Conservation (phyloP, 306 rosid genomes). For the Psophocarpus tetragonolobus region DNA sequence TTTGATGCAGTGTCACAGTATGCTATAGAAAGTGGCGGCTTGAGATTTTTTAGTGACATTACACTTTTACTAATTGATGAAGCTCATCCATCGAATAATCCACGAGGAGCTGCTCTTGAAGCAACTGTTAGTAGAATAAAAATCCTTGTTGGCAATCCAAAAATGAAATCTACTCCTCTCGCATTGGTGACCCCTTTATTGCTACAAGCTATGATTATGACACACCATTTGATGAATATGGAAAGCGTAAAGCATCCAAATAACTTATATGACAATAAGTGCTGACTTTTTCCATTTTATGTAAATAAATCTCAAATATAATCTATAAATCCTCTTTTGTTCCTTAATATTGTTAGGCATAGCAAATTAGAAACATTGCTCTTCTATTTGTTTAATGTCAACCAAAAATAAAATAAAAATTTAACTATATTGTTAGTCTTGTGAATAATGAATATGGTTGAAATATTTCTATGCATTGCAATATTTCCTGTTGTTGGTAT, state of each 20-base stretch:
- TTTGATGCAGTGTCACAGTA: slow-evolving; percentile 91
- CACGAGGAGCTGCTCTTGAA: slow-evolving; percentile 96
- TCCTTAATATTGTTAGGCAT: too few relatives aligned
- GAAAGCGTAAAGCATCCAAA: too few relatives aligned
- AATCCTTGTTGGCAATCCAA: slow-evolving; percentile 75
- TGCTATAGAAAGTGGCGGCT: slow-evolving; percentile 77
- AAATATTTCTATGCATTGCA: background rate
- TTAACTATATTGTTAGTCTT: too few relatives aligned
- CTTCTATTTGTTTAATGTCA: too few relatives aligned
- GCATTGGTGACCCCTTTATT: slow-evolving; percentile 75
- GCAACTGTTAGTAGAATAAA: slow-evolving; percentile 93
- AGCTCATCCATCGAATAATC: slow-evolving; percentile 93
- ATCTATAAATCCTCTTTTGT: too few relatives aligned
- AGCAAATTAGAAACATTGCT: too few relatives aligned
- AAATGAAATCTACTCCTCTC: slow-evolving; percentile 71
- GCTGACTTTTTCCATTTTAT: too few relatives aligned
- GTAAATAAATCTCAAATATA: too few relatives aligned
- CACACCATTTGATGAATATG: slow-evolving; percentile 94
- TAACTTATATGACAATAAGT: too few relatives aligned
- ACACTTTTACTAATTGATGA: slow-evolving; percentile 91
- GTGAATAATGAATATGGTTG: too few relatives aligned
- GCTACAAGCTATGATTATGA: slow-evolving; percentile 92
- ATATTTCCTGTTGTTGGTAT: too few relatives aligned
- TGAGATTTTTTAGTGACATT: slow-evolving; percentile 92
- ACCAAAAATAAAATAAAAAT: too few relatives aligned